Conservation (phyloP, 2,329 filamentous ascomycete genomes). For the Ophiostoma pallidulum region DNA sequence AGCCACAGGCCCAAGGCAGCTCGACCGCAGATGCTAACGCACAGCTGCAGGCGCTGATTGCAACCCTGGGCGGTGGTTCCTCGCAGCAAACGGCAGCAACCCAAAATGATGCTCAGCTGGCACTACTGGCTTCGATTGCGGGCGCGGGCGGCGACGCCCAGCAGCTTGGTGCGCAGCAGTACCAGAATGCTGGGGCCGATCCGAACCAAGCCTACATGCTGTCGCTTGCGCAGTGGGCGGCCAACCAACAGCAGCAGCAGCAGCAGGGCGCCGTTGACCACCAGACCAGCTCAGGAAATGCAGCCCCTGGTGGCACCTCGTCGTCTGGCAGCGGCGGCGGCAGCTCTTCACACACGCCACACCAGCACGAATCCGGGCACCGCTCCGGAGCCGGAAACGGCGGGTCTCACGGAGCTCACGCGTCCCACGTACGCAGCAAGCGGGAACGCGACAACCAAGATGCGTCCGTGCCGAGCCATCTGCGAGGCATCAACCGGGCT, state of each 20-base stretch:
- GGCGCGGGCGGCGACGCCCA: constrained; percentile 1
- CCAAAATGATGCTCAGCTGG: constrained; percentile 13
- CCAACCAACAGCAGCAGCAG: constrained; percentile 1
- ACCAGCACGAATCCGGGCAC: not conserved
- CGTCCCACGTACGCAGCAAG: constrained; percentile 16
- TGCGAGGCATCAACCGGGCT: constrained; percentile 42
- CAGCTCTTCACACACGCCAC: not conserved
- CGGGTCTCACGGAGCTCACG: no score
- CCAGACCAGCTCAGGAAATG: no score
- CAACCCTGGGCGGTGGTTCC: constrained; percentile 10
- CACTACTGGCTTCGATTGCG: constrained; percentile 11
- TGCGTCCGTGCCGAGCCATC: constrained; percentile 25
- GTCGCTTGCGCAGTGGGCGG: constrained; percentile 13
- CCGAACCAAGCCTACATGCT: constrained; percentile 11
- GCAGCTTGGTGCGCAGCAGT: not conserved
- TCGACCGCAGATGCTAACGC: constrained; percentile 10
- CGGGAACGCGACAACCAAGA: constrained; percentile 25
- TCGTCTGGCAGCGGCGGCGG: no score
- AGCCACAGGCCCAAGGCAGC: constrained; percentile 11
- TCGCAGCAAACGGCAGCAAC: no score
- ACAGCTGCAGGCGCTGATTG: constrained; percentile 17
- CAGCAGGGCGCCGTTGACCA: not conserved
- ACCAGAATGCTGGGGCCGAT: not conserved
- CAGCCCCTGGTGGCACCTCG: no score
- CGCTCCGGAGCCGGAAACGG: constrained; percentile 10